Evolutionary conservation across 2,329 filamentous ascomycete species (phyloP), one percentile per base, ranked within the genome.

Genomic region (Diaporthe nobilis): DNA sequence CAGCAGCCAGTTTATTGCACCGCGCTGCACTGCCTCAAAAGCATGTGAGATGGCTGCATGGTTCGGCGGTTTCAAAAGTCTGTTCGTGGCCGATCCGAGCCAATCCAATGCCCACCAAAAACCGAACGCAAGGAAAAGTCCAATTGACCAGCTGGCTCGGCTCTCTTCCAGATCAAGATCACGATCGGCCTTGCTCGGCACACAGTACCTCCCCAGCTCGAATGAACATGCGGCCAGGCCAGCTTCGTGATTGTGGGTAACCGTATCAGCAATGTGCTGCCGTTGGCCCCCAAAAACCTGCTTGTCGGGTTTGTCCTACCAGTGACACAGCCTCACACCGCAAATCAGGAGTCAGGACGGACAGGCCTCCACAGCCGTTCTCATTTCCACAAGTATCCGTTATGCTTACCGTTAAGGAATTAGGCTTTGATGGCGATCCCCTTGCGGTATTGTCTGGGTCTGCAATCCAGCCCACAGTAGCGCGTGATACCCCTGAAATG

Each of bases 401-500:
- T 74, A 71, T 74, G 63, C 72, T 74, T 74, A 71, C 63, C 63
- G 53, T 74, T 71, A 71, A 60, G 49, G 44, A 74, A 70, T 71
- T 71, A 71, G 65, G 53, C 55, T 61, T 53, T n/a, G 34, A 20
- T 68, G 37, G 22, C 34, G 39, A n/a, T 60, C 72, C 63, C 53
- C 63, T 53, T 37, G 65, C n/a, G 8, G 17, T 22, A 47, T 55
- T 55, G 65, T 70, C 65, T 70, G 65, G 47, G 65, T 70, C 34
- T 55, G n/a, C 49, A 70, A 70, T 70, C 65, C 65, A 68, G 34
- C 49, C 65, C 65, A 70, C 65, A 42, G 49, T 70, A 70, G 65
- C 49, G 65, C 49, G 37, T 12, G 34, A 28, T 53, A 70, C 47
- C 49, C 65, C 65, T 55, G 31, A 42, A 42, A 55, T 39, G 49